Base-by-base conservation (phyloP, 1,284 basidiomycete genomes). In the Farysia itapuensis region DNA sequence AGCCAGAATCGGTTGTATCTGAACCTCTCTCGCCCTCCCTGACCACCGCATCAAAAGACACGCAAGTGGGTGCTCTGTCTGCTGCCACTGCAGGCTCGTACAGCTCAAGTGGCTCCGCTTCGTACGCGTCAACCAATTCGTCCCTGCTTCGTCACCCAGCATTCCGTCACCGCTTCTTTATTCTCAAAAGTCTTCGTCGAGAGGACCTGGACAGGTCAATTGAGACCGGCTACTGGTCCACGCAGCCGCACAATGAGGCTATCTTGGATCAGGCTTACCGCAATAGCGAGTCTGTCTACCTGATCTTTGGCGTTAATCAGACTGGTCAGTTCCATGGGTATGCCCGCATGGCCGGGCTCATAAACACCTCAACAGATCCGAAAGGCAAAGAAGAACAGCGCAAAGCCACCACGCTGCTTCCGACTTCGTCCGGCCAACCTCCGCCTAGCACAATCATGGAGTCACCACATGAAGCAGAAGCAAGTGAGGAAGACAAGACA, bases 281-380 rank as follows among this genome's bases (percentile, higher is more conserved):
- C 26, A 94, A 89, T 6, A 88, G 88, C 63, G 82, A 84, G 66
- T 85, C 90, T 14, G 92, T 95, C 4, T 87, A 83, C 68, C 82
- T 96, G 33, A 86, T 96, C 61, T 95, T 95, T 70, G 84, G 90
- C 32, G 92, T 90, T 20, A 96, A 96, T 78, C 88, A 88, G 76
- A 89, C 88, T 39, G 87, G 89, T 18, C 51, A 67, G 23, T 77
- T 77, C 45, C 75, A 68, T 36, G 77, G 77, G 2, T 74, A 70
- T 35, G 77, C 77, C 8, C 56, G 52, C 26, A 77, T 78, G 75
- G 53, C 58, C 1, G 73, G 74, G 9, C 59, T 52, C 12, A 72
- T 75, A 25, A 30, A 43, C 9, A 50, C 67, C 5, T 15, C 37
- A 3, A 48, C 50, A 23, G 41, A 50, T 18, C 18, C 11, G 33